Conservation (phyloP, 192 early-diverging fungal species). For the Helicostylum pulchrum region DNA sequence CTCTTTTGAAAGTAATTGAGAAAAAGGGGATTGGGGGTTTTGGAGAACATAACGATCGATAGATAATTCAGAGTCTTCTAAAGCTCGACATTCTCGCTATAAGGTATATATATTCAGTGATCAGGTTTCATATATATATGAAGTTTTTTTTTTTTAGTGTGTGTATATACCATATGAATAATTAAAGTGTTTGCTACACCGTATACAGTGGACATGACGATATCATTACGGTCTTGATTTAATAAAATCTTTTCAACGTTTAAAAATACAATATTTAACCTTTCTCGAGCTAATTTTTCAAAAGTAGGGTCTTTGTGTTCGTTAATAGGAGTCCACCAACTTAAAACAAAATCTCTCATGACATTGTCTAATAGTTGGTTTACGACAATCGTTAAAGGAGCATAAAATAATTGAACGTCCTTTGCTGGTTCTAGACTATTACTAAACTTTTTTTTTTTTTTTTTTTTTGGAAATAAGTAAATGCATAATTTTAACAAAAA, state of each 20-base stretch:
- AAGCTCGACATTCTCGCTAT: slow-evolving; percentile 39
- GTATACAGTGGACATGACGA: slow-evolving; percentile 47
- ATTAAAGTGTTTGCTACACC: slow-evolving; percentile 54
- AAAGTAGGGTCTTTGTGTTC: slow-evolving; percentile 12
- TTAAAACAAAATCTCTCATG: slow-evolving; percentile 27
- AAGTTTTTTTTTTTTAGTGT: not conserved
- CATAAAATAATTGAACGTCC: slow-evolving; percentile 20
- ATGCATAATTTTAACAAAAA: not conserved
- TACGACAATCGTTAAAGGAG: slow-evolving; percentile 13
- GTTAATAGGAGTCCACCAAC: slow-evolving; percentile 35
- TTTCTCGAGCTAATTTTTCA: slow-evolving; percentile 8
- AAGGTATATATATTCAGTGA: not conserved
- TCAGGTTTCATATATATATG: not conserved
- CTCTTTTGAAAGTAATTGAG: slow-evolving; percentile 37
- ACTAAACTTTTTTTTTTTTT: not conserved
- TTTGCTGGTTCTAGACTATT: not conserved
- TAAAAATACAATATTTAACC: slow-evolving; percentile 20
- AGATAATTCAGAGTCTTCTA: slow-evolving; percentile 36
- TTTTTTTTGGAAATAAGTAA: no score
- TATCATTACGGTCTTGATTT: slow-evolving; percentile 39
- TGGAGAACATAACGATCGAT: slow-evolving; percentile 38
- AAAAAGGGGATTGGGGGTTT: slow-evolving; percentile 47
- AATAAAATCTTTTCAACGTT: slow-evolving; percentile 29
- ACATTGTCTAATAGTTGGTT: slow-evolving; percentile 15
- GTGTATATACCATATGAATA: slow-evolving; percentile 49